Conservation (phyloP, 2,329 filamentous ascomycete genomes). For the Cladophialophora immunda region DNA sequence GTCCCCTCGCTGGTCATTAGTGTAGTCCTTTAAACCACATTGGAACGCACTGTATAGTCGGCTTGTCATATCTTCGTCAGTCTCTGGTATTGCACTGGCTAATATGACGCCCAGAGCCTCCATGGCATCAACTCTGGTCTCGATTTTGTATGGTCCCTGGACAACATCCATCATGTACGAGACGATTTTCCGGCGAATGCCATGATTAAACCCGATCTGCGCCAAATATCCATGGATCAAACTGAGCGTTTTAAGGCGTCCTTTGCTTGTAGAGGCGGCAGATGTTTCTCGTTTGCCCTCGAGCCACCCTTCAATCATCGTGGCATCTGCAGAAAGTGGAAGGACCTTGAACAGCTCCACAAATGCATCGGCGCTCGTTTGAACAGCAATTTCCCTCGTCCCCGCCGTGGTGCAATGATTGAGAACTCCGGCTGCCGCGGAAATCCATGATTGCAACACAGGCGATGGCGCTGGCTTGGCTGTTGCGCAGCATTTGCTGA, state of each 20-base stretch:
- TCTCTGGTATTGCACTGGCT: neutral
- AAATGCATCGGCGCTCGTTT: constrained; percentile 51
- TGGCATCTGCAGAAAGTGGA: constrained; percentile 43
- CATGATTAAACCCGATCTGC: neutral
- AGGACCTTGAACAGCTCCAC: constrained; percentile 52
- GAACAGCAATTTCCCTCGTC: constrained; percentile 51
- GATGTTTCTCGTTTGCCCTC: constrained; percentile 48
- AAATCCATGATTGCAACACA: constrained; percentile 41
- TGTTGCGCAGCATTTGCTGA: constrained; percentile 29
- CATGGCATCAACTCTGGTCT: constrained; percentile 40
- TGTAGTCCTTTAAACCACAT: constrained; percentile 80
- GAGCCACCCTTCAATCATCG: constrained; percentile 52
- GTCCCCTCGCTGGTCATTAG: constrained; percentile 86
- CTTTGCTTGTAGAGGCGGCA: constrained; percentile 51
- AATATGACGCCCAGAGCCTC: constrained; percentile 29
- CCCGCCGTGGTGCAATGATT: constrained; percentile 51
- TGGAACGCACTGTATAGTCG: constrained; percentile 43
- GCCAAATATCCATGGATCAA: constrained; percentile 48
- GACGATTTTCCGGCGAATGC: constrained; percentile 20
- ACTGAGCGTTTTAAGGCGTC: constrained; percentile 54
- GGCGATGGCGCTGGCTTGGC: too few species aligned
- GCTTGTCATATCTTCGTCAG: neutral
- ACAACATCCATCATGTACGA: constrained; percentile 33
- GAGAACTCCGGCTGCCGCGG: constrained; percentile 45
- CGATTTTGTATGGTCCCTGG: constrained; percentile 34